Base-by-base conservation (phyloP, 306 rosid species). In the Vigna mungo region DNA sequence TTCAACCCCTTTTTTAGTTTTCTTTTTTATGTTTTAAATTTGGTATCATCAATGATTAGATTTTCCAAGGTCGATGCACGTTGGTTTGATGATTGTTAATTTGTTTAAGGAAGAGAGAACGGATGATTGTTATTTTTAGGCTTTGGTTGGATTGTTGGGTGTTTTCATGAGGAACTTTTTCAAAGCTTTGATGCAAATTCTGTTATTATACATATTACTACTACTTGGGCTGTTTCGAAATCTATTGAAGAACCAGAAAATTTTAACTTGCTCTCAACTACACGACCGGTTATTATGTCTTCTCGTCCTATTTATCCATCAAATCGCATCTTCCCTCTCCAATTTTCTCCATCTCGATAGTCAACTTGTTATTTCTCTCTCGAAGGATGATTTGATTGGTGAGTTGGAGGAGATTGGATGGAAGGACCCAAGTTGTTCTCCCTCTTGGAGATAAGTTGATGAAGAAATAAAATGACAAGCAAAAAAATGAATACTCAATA, bases 61-160 rank as follows among this genome's bases (percentile, higher is more conserved):
- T 27, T 44, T 71, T 64, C 25, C 32, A n/a, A n/a, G 21, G 4
- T 59, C 52, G 59, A 54, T 76, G 48, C 14, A 4, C 16, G 65
- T 66, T 66, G 6, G n/a, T 30, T 71, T 76, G 65, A 71, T 51
- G 41, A 60, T 20, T 59, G 15, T 47, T 15, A 13, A 14, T 15
- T 15, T 7, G 47, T 55, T 34, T 44, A 17, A 47, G 61, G 46
- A 44, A 66, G 47, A 48, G 64, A 12, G 20, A 32, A 43, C 2
- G 1, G 15, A 69, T 17, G 41, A 9, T 0, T 8, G 9, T 32
- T 14, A 47, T 61, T 20, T 53, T 39, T 82, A 11, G 39, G 27
- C 5, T 55, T 41, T 84, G 23, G 16, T 34, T 36, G 18, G 30
- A 60, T 41, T 48, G 9, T 80, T 76, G 80, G 32, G 11, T 17